Evolutionary conservation across 805 yeast species (phyloP), one percentile per base, ranked within the genome.

Genomic region (Naumovozyma dairenensis): DNA sequence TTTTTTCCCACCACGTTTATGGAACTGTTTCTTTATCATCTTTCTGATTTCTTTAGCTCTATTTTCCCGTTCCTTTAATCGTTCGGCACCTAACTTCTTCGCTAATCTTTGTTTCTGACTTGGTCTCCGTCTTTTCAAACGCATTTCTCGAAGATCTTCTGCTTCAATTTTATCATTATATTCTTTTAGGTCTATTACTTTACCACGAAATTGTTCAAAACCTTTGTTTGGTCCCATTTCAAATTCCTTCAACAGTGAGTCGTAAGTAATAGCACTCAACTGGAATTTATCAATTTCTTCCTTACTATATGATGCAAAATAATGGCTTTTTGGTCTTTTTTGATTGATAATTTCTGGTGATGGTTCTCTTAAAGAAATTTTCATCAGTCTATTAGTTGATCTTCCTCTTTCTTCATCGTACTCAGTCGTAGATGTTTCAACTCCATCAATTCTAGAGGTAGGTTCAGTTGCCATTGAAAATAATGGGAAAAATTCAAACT

Each of bases 1-100:
- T 38, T 57, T 55, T 33, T 55, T 57, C 16, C 63, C 63, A 35
- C 63, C 63, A 35, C 63, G 53, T 35, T 51, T 55, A 33, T 51
- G 57, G 31, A 57, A 55, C 36, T 44, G 51, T 43, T 58, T 58
- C 40, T 58, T 58, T 2, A 49, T 35, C 28, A 46, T 25, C 35
- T 48, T 55, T 35, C 43, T 55, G 7, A 53, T 32, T 35, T 47
- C 50, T 16, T 40, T 34, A 3, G 35, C 48, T 34, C 38, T 38
- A 16, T 39, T 40, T 29, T 43, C 43, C 31, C 63, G 53, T 28
- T 45, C 51, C 18, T 37, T 18, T 16, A 41, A 47, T 21, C 46
- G 42, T 31, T 44, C 38, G 16, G 32, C 31, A 6, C 53, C 62
- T 12, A 37, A 14, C 35, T 42, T 48, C 25, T 37, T 49, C 2